Evolutionary conservation across 352 stramenopile species (phyloP), one percentile per base, ranked within the genome.

Genomic region (Globisporangium rhizosaccharum): DNA sequence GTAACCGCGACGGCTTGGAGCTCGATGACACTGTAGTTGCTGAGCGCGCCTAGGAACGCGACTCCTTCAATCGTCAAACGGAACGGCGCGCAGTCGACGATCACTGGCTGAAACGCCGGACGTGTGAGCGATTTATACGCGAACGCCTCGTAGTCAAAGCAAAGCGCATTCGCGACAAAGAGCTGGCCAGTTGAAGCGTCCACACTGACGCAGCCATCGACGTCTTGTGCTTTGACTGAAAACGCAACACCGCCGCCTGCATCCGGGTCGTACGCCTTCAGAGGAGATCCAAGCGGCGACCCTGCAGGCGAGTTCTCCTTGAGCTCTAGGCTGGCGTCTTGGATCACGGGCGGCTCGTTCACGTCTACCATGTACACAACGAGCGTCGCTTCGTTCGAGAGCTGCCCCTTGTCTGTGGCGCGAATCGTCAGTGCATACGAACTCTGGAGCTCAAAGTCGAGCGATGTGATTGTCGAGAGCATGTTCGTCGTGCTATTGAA

Each of bases 71-170:
- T 36, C 9, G 10, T n/a, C 30, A 60, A 15, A 17, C 28, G 42
- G 51, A 52, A 53, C 7, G 33, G 36, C 28, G 2, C 45, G 10
- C 44, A 60, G 54, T 53, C 23, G 26, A 60, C 23, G 54, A 18
- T 28, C 36, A 45, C 30, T 11, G 45, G n/a, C 14, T 53, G 26
- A 36, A 60, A 53, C 2, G 18, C 28, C n/a, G 54, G 45, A 2
- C 14, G 6, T 18, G 52, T 0, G 25, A 76, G 42, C 14, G 63
- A 12, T 25, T 76, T 63, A 49, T 67, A 87, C 0, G 46, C 7
- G 33, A 82, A 68, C 4, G 56, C 51, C 39, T 87, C 76, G 28
- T 82, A 84, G 42, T 87, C 76, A 44, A 87, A 82, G 28, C 76
- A 87, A 1, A 58, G 60, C 20, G 46, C 42, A 28, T 61, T 72